Evolutionary conservation across 2,329 filamentous ascomycete genomes (phyloP).

Genomic region (Alternaria sp.): DNA sequence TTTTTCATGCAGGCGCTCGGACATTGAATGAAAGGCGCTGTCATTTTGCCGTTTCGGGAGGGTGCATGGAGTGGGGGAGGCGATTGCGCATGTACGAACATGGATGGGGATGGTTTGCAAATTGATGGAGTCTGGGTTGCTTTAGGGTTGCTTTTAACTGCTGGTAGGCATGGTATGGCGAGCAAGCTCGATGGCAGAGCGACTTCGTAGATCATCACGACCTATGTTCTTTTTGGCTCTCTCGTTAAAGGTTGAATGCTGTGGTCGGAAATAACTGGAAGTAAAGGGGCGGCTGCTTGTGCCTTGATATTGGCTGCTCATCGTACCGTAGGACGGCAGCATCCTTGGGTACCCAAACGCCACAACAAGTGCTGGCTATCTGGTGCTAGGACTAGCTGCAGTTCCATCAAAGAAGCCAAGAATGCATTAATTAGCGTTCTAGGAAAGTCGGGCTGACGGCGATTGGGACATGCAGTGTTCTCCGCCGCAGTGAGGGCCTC

Average conservation of each 20-base stretch:
- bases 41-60: neutral
- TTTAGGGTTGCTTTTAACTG: neutral
- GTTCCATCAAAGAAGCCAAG: constrained; percentile 1
- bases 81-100: constrained; percentile 1
- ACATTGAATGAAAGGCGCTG: constrained; percentile 7
- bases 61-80: neutral
- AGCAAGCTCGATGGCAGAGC: neutral
- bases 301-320: constrained; percentile 1
- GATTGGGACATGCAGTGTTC: neutral
- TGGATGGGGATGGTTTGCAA: neutral
- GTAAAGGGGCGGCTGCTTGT: neutral
- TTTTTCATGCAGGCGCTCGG: constrained; percentile 16
- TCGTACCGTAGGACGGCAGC: neutral
- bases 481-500: neutral
- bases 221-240: neutral
- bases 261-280: neutral
- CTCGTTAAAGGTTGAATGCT: neutral
- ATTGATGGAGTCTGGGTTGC: neutral
- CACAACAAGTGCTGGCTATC: neutral
- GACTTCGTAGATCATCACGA: neutral
- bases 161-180: neutral
- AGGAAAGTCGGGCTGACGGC: neutral
- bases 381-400: constrained; percentile 10
- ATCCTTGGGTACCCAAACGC: neutral
- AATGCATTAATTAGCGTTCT: neutral